Percentiles rank a stretch among this genome's conserved stretches.
These are phyloP conservation scores for Pyrenopolyporus hunteri DNA, from an alignment of 495 filamentous ascomycete species.

Conservation along the genomic window DNA sequence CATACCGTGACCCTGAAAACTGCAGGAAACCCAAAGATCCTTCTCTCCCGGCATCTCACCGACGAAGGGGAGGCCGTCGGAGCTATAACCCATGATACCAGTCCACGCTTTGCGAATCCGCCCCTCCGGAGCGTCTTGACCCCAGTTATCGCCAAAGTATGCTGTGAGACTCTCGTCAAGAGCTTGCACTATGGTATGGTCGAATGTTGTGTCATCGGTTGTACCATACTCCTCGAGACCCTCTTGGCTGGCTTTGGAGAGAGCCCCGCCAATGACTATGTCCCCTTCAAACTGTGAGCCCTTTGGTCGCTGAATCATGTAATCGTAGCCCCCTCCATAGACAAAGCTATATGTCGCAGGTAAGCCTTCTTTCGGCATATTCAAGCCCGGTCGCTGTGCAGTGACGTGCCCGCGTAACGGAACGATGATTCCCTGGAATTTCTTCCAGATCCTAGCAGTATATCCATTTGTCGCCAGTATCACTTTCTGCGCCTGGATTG, in stretches of 20 bases:
- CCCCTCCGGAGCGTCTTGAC: slow-evolving; percentile 60
- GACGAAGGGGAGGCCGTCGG: slow-evolving; percentile 63
- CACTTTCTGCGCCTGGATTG: slow-evolving; percentile 59
- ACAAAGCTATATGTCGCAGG: slow-evolving; percentile 66
- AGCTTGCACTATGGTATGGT: slow-evolving; percentile 60
- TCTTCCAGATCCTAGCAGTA: slow-evolving; percentile 61
- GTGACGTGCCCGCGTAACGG: slow-evolving; percentile 73
- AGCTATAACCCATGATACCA: slow-evolving; percentile 65
- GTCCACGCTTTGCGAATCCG: slow-evolving; percentile 66
- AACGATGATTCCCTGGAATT: slow-evolving; percentile 65
- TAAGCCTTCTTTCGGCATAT: slow-evolving; percentile 52
- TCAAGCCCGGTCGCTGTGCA: slow-evolving; percentile 61
- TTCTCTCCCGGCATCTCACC: slow-evolving; percentile 51
- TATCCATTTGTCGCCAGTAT: slow-evolving; percentile 79
- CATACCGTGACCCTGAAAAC: slow-evolving; percentile 67
- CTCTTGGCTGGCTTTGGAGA: slow-evolving; percentile 52
- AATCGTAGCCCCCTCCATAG: slow-evolving; percentile 65
- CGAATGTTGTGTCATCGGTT: slow-evolving; percentile 63
- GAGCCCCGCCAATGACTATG: slow-evolving; percentile 73
- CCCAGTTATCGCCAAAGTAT: slow-evolving; percentile 66
- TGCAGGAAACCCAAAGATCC: slow-evolving; percentile 56
- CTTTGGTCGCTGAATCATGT: slow-evolving; percentile 67
- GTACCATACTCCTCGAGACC: slow-evolving; percentile 59
- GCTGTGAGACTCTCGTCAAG: slow-evolving; percentile 51
- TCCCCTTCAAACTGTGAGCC: slow-evolving; percentile 57